Conservation (phyloP, 1,139 yeast genomes). For the Suhomyces anneliseae region DNA sequence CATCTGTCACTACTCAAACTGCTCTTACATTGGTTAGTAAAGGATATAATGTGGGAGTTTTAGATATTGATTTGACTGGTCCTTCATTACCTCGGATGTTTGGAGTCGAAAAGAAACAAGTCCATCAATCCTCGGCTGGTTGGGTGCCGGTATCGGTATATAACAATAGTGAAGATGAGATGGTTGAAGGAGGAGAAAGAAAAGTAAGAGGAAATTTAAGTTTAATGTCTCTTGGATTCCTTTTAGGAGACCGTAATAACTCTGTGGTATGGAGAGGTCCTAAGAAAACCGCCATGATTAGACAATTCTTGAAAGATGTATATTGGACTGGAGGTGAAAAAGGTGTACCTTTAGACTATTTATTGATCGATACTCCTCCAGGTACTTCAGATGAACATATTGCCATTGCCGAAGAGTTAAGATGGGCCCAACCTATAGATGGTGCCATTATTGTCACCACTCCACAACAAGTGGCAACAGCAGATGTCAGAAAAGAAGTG, state of each 20-base stretch:
- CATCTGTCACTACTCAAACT: slow-evolving; percentile 90
- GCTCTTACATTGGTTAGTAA: slow-evolving; percentile 72
- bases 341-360: slow-evolving; percentile 59
- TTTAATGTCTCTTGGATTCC: slow-evolving; percentile 89
- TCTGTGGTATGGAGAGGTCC: slow-evolving; percentile 99
- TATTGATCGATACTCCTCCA: slow-evolving; percentile 96
- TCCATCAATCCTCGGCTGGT: slow-evolving; percentile 78
- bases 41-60: slow-evolving; percentile 83
- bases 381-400: slow-evolving; percentile 99
- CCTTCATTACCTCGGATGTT: slow-evolving; percentile 97
- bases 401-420: slow-evolving; percentile 88
- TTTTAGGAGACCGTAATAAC: slow-evolving; percentile 78
- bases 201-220: slow-evolving; percentile 41
- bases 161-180: slow-evolving; percentile 19
- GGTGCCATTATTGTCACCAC: slow-evolving; percentile 52
- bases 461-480: slow-evolving; percentile 56
- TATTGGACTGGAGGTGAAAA: slow-evolving; percentile 69
- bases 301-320: slow-evolving; percentile 88
- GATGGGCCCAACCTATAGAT: slow-evolving; percentile 50
- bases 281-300: slow-evolving; percentile 94
- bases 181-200: slow-evolving; percentile 20
- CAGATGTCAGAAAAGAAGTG: slow-evolving; percentile 51
- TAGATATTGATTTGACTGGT: slow-evolving; percentile 95
- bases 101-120: slow-evolving; percentile 78
- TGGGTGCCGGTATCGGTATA: slow-evolving; percentile 83